Evolutionary conservation across 179 eudicot genomes (phyloP), one percentile per base, ranked within the genome.

Genomic region (Beta lomatogona): DNA sequence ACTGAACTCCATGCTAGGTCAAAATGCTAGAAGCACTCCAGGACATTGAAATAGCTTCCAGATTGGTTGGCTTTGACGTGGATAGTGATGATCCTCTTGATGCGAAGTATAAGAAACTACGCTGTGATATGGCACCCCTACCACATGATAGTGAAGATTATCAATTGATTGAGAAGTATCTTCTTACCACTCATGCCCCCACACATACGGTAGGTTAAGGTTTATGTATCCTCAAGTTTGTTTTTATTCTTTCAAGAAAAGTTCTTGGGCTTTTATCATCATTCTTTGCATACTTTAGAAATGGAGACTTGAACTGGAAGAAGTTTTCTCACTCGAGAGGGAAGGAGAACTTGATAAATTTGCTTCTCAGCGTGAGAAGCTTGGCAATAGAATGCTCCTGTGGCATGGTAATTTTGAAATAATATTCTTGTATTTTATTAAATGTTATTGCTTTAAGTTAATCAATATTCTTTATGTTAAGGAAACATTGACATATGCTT

Each of bases 11-110:
- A 45, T 88, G 74, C 64, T 83, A 95, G 99, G 97, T 97, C 79
- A 95, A 94, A 93, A 97, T 97, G 98, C 77, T 97, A 59, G 99
- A 97, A 90, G 99, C 99, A 77, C 99, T 94, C 71, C 99, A 97
- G 81, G 98, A 97, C 79, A 97, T 97, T 83, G 99, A 97, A 86
- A 92, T 97, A 86, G 99, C 99, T 82, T 97, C 99, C 31, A 91
- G 93, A 84, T 82, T 97, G 80, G 99, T 95, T 63, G 99, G 99
- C 77, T 97, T 97, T 92, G 99, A 92, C 76, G 90, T 14, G 59
- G 94, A 92, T 79, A 85, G 83, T 85, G 90, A 84, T 77, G 99
- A 91, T 59, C 83, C 98, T 46, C 87, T 97, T 78, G 99, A 97
- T 81, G 92, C 87, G 15, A 97, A 97, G 77, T 97, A 97, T 83